phyloP scores from a whole-genome alignment of 257 asterid species.

The Solanum paucissectum region DNA sequence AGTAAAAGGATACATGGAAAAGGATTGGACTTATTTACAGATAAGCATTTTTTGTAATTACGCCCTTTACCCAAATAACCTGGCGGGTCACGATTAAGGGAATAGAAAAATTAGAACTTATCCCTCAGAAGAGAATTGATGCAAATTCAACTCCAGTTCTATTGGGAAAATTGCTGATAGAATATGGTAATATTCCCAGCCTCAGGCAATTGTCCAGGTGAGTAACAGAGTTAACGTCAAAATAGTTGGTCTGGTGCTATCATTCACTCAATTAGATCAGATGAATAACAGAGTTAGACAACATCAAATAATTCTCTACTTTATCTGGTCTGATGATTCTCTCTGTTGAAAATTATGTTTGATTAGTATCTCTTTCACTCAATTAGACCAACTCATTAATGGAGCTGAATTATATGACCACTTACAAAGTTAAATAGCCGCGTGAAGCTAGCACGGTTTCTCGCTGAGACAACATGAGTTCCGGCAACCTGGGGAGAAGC shows the following conservation, averaged over 20 bases:
- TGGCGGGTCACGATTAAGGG: background rate
- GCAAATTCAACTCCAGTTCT: background rate
- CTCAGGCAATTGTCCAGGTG: background rate
- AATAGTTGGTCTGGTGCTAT: background rate
- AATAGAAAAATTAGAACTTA: background rate
- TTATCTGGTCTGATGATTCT: background rate
- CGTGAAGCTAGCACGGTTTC: constrained; percentile 24
- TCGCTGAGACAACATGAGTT: constrained; percentile 22
- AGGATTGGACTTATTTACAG: background rate
- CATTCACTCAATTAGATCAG: background rate
- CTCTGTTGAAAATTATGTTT: background rate
- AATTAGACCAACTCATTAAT: background rate
- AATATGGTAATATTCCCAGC: background rate
- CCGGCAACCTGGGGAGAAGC: constrained; percentile 42
- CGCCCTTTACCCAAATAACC: background rate
- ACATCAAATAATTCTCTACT: background rate
- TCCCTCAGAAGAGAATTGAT: background rate
- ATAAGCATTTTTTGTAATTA: background rate
- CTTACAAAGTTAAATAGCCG: constrained; percentile 37
- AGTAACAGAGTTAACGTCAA: background rate
- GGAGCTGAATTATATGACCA: background rate
- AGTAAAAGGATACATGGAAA: background rate
- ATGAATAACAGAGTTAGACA: background rate
- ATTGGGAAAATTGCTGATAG: background rate
- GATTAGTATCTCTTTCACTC: background rate